Evolutionary conservation across 75 land plant genomes (phyloP).

Genomic region (Larix kaempferi): DNA sequence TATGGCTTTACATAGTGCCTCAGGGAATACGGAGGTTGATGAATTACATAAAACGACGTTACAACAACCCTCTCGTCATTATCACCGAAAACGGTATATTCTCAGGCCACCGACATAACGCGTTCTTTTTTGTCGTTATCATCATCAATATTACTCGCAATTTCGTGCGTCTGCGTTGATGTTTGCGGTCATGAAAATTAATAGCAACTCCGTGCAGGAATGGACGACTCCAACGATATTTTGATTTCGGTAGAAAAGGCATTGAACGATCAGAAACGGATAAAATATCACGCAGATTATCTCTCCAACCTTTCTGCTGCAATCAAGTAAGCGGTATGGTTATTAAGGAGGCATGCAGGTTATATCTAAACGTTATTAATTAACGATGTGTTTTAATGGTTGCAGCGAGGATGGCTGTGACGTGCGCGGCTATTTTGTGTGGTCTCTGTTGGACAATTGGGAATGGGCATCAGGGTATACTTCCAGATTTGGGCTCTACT

Average conservation of each 20-base stretch:
- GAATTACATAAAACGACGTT: conserved; percentile 61
- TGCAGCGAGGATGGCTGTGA: conserved; percentile 7
- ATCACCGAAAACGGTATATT: conserved; percentile 71
- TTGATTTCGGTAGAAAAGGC: conserved; percentile 44
- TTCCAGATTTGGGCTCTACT: conserved; percentile 22
- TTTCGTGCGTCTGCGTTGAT: background rate
- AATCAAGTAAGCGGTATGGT: too few relatives aligned
- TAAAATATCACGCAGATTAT: conserved; percentile 62
- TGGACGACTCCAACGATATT: conserved; percentile 66
- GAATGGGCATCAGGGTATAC: conserved; percentile 33
- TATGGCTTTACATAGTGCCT: conserved; percentile 80
- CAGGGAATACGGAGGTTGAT: conserved; percentile 60
- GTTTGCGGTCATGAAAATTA: background rate
- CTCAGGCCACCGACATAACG: too few relatives aligned
- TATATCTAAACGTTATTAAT: too few relatives aligned
- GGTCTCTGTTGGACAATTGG: conserved; percentile 34
- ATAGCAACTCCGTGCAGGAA: conserved; percentile 38
- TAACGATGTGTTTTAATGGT: too few relatives aligned
- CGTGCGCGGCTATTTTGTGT: conserved; percentile 26
- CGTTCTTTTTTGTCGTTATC: background rate
- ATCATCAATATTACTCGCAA: background rate
- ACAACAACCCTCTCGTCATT: conserved; percentile 60
- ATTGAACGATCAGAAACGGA: conserved; percentile 65
- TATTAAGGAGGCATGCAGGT: too few relatives aligned
- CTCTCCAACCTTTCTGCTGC: conserved; percentile 54